Evolutionary conservation across 2,329 filamentous ascomycete genomes (phyloP).

Genomic region (Aspergillus candidus): DNA sequence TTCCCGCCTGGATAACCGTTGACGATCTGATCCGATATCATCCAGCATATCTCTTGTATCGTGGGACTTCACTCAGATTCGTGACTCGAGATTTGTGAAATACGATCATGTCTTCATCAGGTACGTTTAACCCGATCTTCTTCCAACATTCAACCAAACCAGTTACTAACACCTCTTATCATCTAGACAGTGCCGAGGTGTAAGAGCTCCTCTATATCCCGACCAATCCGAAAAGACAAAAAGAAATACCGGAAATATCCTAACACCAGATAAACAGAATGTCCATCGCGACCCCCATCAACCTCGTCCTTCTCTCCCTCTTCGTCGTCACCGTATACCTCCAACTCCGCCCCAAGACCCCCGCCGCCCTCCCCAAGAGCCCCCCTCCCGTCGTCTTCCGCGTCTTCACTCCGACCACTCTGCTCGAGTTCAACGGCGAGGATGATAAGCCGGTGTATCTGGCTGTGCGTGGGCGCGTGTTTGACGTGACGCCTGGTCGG

Average conservation of each 20-base stretch:
- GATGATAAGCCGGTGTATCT: slow-evolving; percentile 73
- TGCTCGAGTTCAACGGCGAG: slow-evolving; percentile 79
- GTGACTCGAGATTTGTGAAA: too few species aligned
- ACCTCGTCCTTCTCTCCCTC: slow-evolving; percentile 54
- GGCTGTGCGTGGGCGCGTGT: slow-evolving; percentile 83
- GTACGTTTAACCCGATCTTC: slow-evolving; percentile 4
- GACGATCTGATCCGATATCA: too few species aligned
- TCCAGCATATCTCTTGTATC: too few species aligned
- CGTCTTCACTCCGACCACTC: slow-evolving; percentile 73
- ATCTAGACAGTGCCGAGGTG: slow-evolving; percentile 30
- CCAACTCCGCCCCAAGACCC: slow-evolving; percentile 51
- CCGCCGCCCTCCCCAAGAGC: slow-evolving; percentile 47
- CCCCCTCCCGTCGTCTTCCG: slow-evolving; percentile 72
- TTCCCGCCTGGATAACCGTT: too few species aligned
- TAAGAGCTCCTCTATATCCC: slow-evolving; percentile 9
- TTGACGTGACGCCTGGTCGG: slow-evolving; percentile 78
- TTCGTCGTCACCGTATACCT: slow-evolving; percentile 53
- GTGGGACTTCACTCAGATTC: too few species aligned
- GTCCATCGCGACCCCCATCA: slow-evolving; percentile 54
- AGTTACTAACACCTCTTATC: slow-evolving; percentile 9
- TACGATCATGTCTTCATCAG: slow-evolving; percentile 13
- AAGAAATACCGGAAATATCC: neutral
- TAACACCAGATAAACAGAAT: slow-evolving; percentile 35
- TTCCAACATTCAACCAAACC: neutral
- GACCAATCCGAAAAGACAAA: neutral